Evolutionary conservation across 2,329 filamentous ascomycete genomes (phyloP).

Genomic region (Conoideocrella luteorostrata): DNA sequence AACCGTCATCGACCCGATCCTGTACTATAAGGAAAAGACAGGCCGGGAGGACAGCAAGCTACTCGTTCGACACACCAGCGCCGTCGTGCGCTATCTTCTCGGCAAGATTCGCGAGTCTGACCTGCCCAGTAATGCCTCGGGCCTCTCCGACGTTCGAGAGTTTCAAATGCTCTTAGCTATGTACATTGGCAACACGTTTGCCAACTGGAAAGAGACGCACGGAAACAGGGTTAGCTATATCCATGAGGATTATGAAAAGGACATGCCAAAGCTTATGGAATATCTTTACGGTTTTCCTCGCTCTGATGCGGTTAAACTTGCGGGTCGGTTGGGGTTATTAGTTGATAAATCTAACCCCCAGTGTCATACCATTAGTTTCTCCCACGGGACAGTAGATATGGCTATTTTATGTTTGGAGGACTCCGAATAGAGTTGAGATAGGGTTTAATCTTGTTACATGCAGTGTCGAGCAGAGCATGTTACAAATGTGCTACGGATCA

Average conservation of each 20-base stretch:
- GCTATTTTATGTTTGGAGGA: no score
- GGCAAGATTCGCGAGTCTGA: background rate
- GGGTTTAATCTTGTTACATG: no score
- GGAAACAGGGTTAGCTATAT: background rate
- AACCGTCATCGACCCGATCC: background rate
- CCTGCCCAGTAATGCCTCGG: background rate
- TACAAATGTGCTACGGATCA: no score
- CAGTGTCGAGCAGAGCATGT: no score
- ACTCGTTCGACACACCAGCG: background rate
- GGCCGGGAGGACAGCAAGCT: background rate
- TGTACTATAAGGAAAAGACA: background rate
- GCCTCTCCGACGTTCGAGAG: background rate
- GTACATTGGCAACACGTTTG: background rate
- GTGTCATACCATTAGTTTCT: no score
- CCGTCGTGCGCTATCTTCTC: background rate
- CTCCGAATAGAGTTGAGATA: no score
- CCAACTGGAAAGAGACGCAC: background rate
- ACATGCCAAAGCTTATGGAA: background rate
- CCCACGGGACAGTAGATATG: no score
- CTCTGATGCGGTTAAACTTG: no score
- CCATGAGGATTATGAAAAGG: background rate
- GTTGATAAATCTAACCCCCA: no score
- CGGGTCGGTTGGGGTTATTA: no score
- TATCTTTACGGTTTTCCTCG: background rate
- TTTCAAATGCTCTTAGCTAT: background rate